Evolutionary conservation across 345 rosid genomes (phyloP).

Genomic region (Arabidopsis arenosa): DNA sequence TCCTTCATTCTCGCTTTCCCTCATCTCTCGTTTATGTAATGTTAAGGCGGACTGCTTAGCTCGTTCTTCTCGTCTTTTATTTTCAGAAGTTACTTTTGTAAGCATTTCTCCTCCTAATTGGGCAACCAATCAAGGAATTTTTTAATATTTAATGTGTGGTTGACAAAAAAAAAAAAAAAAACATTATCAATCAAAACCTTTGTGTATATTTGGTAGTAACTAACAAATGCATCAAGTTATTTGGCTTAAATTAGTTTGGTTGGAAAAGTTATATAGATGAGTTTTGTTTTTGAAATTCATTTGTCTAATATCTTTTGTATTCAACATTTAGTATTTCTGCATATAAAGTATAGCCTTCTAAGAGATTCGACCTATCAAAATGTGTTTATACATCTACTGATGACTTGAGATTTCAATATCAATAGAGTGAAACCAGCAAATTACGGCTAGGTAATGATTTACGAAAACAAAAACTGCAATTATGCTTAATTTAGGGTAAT

Average conservation of each 20-base stretch:
- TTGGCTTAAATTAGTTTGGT: background rate
- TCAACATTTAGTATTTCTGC: too few relatives aligned
- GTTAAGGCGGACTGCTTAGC: too few relatives aligned
- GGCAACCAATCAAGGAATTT: too few relatives aligned
- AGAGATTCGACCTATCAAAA: slow-evolving; percentile 3
- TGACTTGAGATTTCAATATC: slow-evolving; percentile 5
- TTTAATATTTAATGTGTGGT: too few relatives aligned
- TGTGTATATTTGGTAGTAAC: background rate
- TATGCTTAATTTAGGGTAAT: slow-evolving; percentile 32
- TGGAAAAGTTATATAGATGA: background rate
- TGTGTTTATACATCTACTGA: background rate
- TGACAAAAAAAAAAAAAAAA: too few relatives aligned
- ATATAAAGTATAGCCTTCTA: background rate
- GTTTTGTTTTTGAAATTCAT: background rate
- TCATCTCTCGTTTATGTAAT: too few relatives aligned
- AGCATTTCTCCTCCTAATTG: too few relatives aligned
- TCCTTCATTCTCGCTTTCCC: too few relatives aligned
- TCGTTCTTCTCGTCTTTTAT: too few relatives aligned
- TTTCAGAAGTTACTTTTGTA: too few relatives aligned
- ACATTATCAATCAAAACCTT: background rate
- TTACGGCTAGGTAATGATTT: slow-evolving; percentile 29
- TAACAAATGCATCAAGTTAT: background rate
- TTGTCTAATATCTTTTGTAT: background rate
- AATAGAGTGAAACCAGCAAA: slow-evolving; percentile 28
- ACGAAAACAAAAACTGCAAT: slow-evolving; percentile 33